Percentiles rank a stretch among this genome's conserved stretches.
Evolutionary conservation across 2,329 filamentous ascomycete species (phyloP).

Genomic region (Lasiodiplodia hormozganensis): DNA sequence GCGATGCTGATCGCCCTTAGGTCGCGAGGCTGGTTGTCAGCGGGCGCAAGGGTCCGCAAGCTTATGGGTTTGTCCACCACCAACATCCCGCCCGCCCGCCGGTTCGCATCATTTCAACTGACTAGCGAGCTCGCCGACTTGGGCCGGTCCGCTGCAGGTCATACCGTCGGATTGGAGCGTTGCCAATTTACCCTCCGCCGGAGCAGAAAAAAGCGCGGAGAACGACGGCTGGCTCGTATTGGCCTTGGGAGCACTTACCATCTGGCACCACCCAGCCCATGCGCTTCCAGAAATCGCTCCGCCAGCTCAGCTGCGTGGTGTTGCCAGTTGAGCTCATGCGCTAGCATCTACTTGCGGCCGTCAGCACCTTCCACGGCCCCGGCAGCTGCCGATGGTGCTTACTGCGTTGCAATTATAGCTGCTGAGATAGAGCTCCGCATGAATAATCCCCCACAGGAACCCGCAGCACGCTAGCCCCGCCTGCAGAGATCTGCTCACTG

Average conservation of each 20-base stretch:
- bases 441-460: conserved; percentile 31
- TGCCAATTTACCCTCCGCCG: not conserved
- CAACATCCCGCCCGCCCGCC: not conserved
- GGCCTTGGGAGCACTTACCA: not conserved
- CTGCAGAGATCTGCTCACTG: conserved; percentile 41
- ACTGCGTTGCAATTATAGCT: conserved; percentile 31
- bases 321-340: conserved; percentile 2
- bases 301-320: not conserved
- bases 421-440: conserved; percentile 42
- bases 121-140: not conserved
- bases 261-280: conserved; percentile 30
- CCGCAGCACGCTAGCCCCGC: conserved; percentile 30
- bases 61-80: not conserved
- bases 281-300: not conserved
- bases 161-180: not conserved
- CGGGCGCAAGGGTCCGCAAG: not conserved
- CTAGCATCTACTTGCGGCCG: conserved; percentile 41
- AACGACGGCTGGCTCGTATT: conserved; percentile 5
- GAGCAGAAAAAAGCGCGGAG: conserved; percentile 1
- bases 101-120: not conserved
- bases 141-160: not conserved
- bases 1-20: conserved; percentile 6
- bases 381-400: conserved; percentile 39
- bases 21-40: conserved; percentile 8
- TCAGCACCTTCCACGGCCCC: conserved; percentile 43